Conservation (phyloP, 1,139 yeast species). For the Scheffersomyces segobiensis region DNA sequence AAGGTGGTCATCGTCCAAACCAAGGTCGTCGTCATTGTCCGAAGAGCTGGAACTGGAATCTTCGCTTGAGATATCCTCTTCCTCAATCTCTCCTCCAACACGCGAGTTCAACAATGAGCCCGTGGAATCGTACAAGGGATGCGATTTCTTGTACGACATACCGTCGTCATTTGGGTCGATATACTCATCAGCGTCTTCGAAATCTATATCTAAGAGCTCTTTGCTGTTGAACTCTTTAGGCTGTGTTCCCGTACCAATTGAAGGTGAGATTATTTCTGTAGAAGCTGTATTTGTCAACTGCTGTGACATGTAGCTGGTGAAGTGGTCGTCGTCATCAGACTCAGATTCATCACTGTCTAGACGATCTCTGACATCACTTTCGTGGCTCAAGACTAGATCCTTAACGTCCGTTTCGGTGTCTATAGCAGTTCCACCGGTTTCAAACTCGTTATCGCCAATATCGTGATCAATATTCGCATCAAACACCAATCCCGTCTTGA, state of each 20-base stretch:
- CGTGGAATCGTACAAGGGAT: conserved; percentile 55
- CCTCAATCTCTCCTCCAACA: conserved; percentile 8
- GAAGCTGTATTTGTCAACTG: conserved; percentile 68
- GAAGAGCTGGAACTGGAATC: conserved; percentile 31
- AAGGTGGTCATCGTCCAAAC: conserved; percentile 21
- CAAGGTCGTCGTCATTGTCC: conserved; percentile 31
- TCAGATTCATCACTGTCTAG: conserved; percentile 24
- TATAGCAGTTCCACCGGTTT: conserved; percentile 10
- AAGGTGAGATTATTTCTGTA: conserved; percentile 48
- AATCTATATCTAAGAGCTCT: conserved; percentile 9
- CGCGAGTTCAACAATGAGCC: conserved; percentile 32
- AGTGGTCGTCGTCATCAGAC: conserved; percentile 40
- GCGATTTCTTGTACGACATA: conserved; percentile 64
- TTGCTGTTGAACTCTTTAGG: background rate
- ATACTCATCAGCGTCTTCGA: conserved; percentile 57
- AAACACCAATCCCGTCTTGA: conserved; percentile 35
- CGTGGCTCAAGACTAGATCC: conserved; percentile 34
- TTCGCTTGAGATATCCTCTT: conserved; percentile 29
- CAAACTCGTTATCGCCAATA: conserved; percentile 23
- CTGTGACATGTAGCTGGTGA: conserved; percentile 81
- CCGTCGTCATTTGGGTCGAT: conserved; percentile 85
- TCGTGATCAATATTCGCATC: conserved; percentile 39
- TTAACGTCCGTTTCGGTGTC: conserved; percentile 20
- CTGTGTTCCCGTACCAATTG: background rate
- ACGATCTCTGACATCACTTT: conserved; percentile 24